These are phyloP conservation scores for Massariosphaeria phaeospora DNA, from an alignment of 495 filamentous ascomycete genomes.

Conservation along the genomic window DNA sequence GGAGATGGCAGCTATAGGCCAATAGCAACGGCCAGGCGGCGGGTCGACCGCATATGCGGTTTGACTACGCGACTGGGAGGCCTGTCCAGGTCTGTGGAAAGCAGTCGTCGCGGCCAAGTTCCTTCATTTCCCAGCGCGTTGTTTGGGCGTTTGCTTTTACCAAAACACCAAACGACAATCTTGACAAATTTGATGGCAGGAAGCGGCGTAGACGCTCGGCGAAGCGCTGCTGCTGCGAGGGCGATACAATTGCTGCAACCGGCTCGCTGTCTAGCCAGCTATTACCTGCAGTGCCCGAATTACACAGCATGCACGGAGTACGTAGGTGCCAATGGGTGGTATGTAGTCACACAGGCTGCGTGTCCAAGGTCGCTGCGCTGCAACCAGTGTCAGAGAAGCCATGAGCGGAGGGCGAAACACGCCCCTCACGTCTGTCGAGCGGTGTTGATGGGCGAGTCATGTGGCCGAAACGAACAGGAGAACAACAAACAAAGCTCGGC, in stretches of 20 bases:
- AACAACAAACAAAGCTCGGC: neutral
- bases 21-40: slow-evolving; percentile 7
- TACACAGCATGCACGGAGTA: neutral
- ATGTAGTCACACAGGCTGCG: too few relatives aligned
- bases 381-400: slow-evolving; percentile 10
- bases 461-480: slow-evolving; percentile 14
- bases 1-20: neutral
- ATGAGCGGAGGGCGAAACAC: slow-evolving; percentile 7
- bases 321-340: slow-evolving; percentile 1
- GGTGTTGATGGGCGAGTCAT: slow-evolving; percentile 2
- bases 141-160: slow-evolving; percentile 18
- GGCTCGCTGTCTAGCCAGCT: neutral
- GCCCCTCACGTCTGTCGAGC: neutral
- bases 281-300: slow-evolving; percentile 16
- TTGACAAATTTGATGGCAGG: neutral
- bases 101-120: slow-evolving; percentile 7
- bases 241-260: neutral
- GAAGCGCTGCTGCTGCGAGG: slow-evolving; percentile 3
- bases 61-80: slow-evolving; percentile 4
- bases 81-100: neutral
- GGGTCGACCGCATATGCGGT: neutral
- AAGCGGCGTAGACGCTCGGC: neutral
- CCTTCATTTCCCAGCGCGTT: slow-evolving; percentile 30
- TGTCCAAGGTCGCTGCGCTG: neutral
- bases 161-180: slow-evolving; percentile 14